Evolutionary conservation across 2,329 filamentous ascomycete genomes (phyloP), one percentile per base, ranked within the genome.

Genomic region (Beauveria sp.): DNA sequence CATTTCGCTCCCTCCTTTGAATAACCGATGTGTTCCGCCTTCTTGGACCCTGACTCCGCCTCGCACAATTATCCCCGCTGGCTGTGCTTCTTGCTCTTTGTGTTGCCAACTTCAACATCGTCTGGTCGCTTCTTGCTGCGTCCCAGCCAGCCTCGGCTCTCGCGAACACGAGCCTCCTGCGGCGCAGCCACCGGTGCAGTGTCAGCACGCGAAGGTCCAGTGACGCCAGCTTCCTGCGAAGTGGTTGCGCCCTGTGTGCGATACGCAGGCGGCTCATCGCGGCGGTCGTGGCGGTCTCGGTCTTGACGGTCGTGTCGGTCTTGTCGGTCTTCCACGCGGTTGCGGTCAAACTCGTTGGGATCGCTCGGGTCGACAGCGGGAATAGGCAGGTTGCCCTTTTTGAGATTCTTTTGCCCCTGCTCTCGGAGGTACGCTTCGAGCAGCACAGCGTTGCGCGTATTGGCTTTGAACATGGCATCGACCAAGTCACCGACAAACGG

Each of bases 401-500:
- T 75, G 12, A 86, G 70, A 52, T 80, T 80, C 65, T 82, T 82
- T 68, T 83, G 83, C 63, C 89, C 89, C 70, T 88, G 85, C 65
- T 86, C 79, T 50, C 89, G 83, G 60, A 95, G 79, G 66, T 88
- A 80, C 52, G 85, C 76, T 70, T 91, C 88, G 18, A 91, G 77
- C 2, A 90, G 73, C 42, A 88, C 81, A 5, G 89, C 86, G 67
- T 93, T 95, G 68, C 85, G 85, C 22, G 88, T 90, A 69, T 93
- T 95, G 70, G 87, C 87, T 64, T 89, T 87, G 75, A 88, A 88
- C 3, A 85, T 73, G 6, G 88, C 88, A 69, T 95, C 90, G 45
- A 81, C 83, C 2, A 93, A 63, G 68, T 93, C 90, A n/a, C 90
- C 90, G 0, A 91, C 65, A 64, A 93, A 84, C 0, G 90, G 90